Base-by-base conservation (phyloP, 495 filamentous ascomycete species). In the Penicillium malachiteum region DNA sequence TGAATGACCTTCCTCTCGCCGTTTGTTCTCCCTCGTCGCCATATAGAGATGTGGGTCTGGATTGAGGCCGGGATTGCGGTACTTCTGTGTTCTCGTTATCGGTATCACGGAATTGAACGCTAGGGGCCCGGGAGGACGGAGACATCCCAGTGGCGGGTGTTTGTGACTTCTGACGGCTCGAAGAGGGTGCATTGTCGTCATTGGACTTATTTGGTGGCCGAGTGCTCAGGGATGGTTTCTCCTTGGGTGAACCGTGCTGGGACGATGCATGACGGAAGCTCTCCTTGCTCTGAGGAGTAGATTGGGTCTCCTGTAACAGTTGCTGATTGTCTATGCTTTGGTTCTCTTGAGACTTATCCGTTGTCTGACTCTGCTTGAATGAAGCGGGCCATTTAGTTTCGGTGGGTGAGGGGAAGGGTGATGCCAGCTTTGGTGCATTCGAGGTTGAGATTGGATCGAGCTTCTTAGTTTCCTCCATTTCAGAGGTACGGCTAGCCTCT, bases 91-190 rank as follows among this genome's bases (percentile, higher is more conserved):
- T 73, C 50, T 75, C 73, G 18, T 58, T 70, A 34, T 80, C 70
- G 11, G 84, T 76, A 50, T 81, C 68, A 30, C 76, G 78, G 61
- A 90, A 90, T 57, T 90, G 87, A 11, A 90, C 86, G 57, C 81
- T 87, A 16, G 78, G 80, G 44, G 81, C 71, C 18, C 75, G 75
- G 8, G 80, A 76, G 1, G 77, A 71, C 26, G 74, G 77, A 16
- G 71, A 68, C n/a, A 70, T 54, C 17, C 73, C 76, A 8, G 67
- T 56, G 4, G 65, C 31, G 13, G 71, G 68, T 9, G 63, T 43
- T 39, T 66, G 71, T n/a, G 59, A 58, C 17, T 63, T 66, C 18
- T 66, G 65, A 12, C 46, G 59, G 16, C 34, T 64, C 38, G 46
- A 35, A 35, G 64, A 55, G 14, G 63, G 58, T 43, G 63, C 59